These are phyloP conservation scores for Forsythia suspensa DNA, from an alignment of 257 asterid species.

Conservation along the genomic window DNA sequence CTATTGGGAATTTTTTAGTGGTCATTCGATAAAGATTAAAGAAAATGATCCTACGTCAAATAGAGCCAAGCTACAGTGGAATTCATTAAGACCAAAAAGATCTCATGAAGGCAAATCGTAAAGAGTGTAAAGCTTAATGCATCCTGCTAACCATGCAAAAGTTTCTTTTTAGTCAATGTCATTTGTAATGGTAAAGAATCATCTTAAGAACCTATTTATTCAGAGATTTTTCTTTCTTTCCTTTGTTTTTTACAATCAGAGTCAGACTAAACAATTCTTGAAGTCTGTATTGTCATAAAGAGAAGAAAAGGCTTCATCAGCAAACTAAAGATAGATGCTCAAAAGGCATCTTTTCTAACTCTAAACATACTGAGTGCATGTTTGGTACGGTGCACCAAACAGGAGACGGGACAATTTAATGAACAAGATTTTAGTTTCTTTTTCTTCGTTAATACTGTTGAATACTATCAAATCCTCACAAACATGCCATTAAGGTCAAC, in stretches of 20 bases:
- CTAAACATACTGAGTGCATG: no score
- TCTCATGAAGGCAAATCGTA: background rate
- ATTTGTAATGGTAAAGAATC: background rate
- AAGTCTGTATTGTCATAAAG: no score
- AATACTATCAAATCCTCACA: no score
- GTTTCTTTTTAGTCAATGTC: background rate
- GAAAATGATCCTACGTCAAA: background rate
- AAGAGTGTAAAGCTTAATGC: background rate
- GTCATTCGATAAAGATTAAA: background rate
- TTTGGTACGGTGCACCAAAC: no score
- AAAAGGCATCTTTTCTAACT: no score
- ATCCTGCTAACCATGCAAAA: background rate
- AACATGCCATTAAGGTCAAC: no score
- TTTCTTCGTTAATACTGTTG: no score
- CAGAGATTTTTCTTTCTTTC: background rate
- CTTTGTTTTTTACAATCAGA: background rate
- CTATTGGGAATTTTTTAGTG: background rate
- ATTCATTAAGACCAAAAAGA: background rate
- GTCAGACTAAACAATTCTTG: no score
- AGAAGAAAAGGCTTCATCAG: no score
- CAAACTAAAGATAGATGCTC: no score
- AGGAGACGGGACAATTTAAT: no score
- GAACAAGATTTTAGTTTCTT: no score
- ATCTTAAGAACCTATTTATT: background rate
- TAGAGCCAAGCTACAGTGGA: background rate